Base-by-base conservation (phyloP, 2,329 filamentous ascomycete genomes). In the Fusarium sarcochroum region DNA sequence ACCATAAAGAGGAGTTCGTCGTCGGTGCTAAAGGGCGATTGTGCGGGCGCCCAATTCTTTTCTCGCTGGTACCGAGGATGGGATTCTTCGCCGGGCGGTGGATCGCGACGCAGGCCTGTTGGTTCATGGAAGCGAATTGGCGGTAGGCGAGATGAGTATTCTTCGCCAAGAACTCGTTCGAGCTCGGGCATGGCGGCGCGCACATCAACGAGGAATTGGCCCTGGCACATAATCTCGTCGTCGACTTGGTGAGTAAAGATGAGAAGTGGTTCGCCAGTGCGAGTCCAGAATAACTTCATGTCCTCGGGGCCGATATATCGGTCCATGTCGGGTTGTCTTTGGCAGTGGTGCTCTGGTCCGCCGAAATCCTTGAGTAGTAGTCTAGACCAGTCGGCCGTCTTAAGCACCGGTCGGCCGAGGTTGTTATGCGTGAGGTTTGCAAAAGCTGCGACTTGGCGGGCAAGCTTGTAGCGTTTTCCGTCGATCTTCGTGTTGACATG, bases 231-330 rank as follows among this genome's bases (percentile, higher is more conserved):
- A 7, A 50, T 49, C 30, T 71, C 66, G 5, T 68, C 55, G 25
- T 71, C 7, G 20, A 71, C 69, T 40, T 71, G 69, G 5, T 72
- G 47, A 0, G 69, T 71, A 15, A 71, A 71, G 3, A 71, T 71
- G 42, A 71, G 58, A 38, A 71, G 58, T 2, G 69, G 69, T 17
- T 69, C 69, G 5, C 69, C 69, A 1, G 41, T 45, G 18, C 66
- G 63, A 7, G 69, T 72, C 69, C 69, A 71, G 52, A 71, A 71
- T 10, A 71, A 40, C 69, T 71, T 71, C 69, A 72, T 71, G 6
- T 71, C 69, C 14, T 71, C 69, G 0, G 69, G 69, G 0, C 69
- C 69, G 2, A 71, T 57, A 7, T 71, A 71, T 18, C 35, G 56
- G 27, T 71, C 69, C 69, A 71, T 71, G 21, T 37, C 34, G 3